Conservation (phyloP, 768 basidiomycete species). For the Phanerodontia chrysosporium region DNA sequence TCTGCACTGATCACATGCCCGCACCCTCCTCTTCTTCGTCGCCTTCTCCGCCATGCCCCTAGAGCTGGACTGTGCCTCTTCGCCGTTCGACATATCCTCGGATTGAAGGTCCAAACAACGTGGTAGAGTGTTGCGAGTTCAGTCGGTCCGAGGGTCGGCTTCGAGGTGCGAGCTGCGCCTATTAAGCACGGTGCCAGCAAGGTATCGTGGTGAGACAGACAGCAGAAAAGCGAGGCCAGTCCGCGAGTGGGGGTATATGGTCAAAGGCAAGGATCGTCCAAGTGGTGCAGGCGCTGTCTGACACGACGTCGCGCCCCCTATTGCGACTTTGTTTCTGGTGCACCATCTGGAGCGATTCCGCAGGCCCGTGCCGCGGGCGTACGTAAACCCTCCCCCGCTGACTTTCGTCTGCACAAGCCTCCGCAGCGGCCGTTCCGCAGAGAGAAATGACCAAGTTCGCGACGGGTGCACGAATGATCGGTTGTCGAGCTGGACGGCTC, state of each 20-base stretch:
- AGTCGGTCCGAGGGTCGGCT: too few relatives aligned
- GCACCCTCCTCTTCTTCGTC: constrained; percentile 66
- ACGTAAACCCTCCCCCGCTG: neutral
- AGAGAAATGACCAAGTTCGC: neutral
- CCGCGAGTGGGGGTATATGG: neutral
- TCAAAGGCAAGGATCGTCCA: neutral
- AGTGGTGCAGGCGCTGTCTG: neutral
- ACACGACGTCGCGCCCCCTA: neutral
- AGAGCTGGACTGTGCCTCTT: neutral
- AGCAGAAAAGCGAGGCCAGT: too few relatives aligned
- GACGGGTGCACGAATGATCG: neutral
- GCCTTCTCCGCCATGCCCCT: constrained; percentile 18
- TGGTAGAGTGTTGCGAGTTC: neutral
- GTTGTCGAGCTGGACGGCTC: neutral
- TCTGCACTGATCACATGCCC: constrained; percentile 79
- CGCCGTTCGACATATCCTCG: neutral
- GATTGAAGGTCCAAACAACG: neutral
- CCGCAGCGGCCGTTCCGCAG: neutral
- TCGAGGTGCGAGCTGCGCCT: too few relatives aligned
- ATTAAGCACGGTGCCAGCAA: too few relatives aligned
- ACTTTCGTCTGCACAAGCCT: too few relatives aligned
- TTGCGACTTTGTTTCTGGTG: neutral
- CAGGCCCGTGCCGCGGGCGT: neutral
- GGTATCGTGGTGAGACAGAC: too few relatives aligned
- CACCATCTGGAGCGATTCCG: neutral